These are phyloP conservation scores for Aureobasidium namibiae DNA, from an alignment of 2,329 filamentous ascomycete species.

Conservation along the genomic window DNA sequence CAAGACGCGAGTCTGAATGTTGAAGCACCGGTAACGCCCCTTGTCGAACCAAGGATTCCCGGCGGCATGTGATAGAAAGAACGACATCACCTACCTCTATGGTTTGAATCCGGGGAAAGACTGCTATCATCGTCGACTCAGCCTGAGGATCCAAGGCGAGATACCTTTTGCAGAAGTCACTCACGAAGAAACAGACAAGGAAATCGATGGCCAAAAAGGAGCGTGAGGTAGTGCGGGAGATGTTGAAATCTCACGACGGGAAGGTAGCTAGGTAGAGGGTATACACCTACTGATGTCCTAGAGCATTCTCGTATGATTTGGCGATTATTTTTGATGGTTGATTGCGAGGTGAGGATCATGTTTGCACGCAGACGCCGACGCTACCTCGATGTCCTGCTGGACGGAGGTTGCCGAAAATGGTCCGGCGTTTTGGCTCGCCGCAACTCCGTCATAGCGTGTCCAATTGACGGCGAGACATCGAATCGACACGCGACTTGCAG, in stretches of 20 bases:
- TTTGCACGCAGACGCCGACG: not conserved
- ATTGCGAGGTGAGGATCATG: not conserved
- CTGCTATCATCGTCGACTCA: conserved; percentile 2
- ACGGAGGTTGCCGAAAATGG: not conserved
- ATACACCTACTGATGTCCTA: conserved; percentile 6
- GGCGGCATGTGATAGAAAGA: not conserved
- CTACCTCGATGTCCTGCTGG: not conserved
- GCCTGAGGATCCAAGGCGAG: not conserved
- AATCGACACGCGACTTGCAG: not conserved
- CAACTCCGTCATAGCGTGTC: conserved; percentile 1
- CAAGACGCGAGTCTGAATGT: not conserved
- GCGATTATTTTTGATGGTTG: not conserved
- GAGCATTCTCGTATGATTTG: not conserved
- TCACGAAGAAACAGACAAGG: conserved; percentile 5
- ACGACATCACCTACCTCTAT: conserved; percentile 1
- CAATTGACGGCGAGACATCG: not conserved
- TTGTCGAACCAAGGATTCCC: not conserved
- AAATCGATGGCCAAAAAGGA: not conserved
- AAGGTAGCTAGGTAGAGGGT: not conserved
- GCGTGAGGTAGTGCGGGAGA: not conserved
- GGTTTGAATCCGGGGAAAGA: not conserved
- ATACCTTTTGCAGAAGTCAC: not conserved
- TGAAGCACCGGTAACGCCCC: too few relatives aligned
- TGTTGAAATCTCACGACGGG: conserved; percentile 7
- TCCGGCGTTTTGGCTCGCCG: not conserved